Base-by-base conservation (phyloP, 768 basidiomycete species). In the Chalciporus chontae region DNA sequence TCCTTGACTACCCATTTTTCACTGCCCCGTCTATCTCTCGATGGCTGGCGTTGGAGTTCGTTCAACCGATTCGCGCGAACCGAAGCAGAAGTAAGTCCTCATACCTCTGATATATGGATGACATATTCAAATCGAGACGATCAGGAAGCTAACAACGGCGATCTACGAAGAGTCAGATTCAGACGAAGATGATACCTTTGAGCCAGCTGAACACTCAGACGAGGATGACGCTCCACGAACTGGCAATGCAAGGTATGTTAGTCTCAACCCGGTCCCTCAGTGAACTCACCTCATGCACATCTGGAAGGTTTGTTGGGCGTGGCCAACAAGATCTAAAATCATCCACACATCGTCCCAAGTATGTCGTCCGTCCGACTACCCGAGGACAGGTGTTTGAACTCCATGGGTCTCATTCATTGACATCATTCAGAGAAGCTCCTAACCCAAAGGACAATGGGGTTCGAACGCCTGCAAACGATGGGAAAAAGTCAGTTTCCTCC, bases 301-400 rank as follows among this genome's bases (percentile, higher is more conserved):
- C 8, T 26, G 23, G 24, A n/a, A 46, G 56, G 40, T 54, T 55
- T 18, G 7, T 10, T 23, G 3, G 7, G 9, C 61, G 61, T 3
- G 62, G 56, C 39, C 0, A 24, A 15, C 32, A 2, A 2, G 13
- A 4, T 0, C 0, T 0, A 3, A 0, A 0, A 5, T 0, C 5
- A 1, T 17, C 21, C 6, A 19, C 13, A 1, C 2, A 1, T 14
- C 38, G 9, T 0, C n/a, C 45, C 1, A 8, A 7, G 60, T 62
- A 5, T 7, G 50, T 54, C 18, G 8, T 31, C 3, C 9, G 29
- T 31, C 13, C n/a, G n/a, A n/a, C 29, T 31, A 2, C 10, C 7
- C 29, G 4, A 13, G 10, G 29, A 10, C 29, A 31, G 10, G 29
- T 9, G 8, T 11, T 9, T 8, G 13, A 7, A 13, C 9, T 41